Percentiles rank a stretch among this genome's conserved stretches.
These are phyloP conservation scores for Adansonia madagascariensis DNA, from an alignment of 441 rosid species.

Conservation along the genomic window DNA sequence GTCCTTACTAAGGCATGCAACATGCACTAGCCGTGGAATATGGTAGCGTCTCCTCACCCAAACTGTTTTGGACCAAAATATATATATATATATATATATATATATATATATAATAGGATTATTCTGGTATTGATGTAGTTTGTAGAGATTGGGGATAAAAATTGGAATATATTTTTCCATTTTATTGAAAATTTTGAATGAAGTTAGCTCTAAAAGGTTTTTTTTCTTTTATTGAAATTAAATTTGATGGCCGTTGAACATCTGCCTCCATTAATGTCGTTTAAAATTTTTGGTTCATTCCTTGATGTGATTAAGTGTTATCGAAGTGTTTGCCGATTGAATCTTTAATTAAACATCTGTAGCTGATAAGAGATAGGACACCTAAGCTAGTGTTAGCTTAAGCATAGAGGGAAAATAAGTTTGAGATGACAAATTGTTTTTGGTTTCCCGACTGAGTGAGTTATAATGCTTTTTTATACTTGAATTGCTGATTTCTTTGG, in stretches of 20 bases:
- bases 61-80: too few species aligned
- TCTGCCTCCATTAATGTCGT: not conserved
- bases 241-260: slow-evolving; percentile 12
- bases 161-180: not conserved
- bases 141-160: not conserved
- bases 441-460: not conserved
- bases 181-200: slow-evolving; percentile 2
- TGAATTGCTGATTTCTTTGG: slow-evolving; percentile 8
- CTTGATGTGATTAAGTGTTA: not conserved
- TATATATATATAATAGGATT: not conserved
- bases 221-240: too few species aligned
- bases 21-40: too few species aligned
- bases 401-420: not conserved
- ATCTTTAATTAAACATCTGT: not conserved
- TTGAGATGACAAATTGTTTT: not conserved
- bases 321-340: slow-evolving; percentile 7
- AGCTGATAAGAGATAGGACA: not conserved
- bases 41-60: too few species aligned
- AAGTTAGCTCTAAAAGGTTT: too few species aligned
- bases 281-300: not conserved
- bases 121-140: not conserved
- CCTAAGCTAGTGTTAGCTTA: not conserved
- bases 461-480: not conserved
- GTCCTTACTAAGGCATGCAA: too few species aligned
- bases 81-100: too few species aligned